Conservation (phyloP, 2,329 filamentous ascomycete species). For the Arthroderma uncinatum region DNA sequence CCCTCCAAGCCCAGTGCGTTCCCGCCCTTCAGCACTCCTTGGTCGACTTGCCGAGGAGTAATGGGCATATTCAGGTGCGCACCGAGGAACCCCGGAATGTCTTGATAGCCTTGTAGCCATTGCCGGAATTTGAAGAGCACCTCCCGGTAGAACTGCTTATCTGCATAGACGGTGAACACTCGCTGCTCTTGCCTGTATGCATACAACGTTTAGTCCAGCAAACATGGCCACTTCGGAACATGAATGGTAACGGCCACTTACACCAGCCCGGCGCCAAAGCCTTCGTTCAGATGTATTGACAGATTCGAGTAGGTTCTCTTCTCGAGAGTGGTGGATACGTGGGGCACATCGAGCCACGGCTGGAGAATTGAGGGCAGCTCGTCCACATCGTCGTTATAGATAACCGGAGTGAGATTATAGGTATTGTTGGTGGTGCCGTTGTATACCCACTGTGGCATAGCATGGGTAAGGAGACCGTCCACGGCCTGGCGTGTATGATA, state of each 20-base stretch:
- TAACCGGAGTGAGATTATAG: neutral
- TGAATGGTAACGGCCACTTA: no score
- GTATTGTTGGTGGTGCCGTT: conserved; percentile 1
- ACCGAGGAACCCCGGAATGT: conserved; percentile 4
- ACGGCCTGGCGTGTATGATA: conserved; percentile 8
- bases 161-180: conserved; percentile 8
- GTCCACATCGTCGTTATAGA: conserved; percentile 6
- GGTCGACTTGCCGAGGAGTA: conserved; percentile 6
- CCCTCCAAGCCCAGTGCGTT: conserved; percentile 7
- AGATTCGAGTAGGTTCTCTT: conserved; percentile 4
- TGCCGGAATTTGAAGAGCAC: conserved; percentile 5
- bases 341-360: conserved; percentile 6
- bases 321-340: neutral
- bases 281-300: conserved; percentile 6
- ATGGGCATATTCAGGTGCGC: conserved; percentile 9
- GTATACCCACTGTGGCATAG: conserved; percentile 7
- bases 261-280: conserved; percentile 3
- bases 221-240: neutral
- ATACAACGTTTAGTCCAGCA: neutral
- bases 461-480: conserved; percentile 5
- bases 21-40: conserved; percentile 7
- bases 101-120: neutral
- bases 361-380: conserved; percentile 5
- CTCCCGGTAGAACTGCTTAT: conserved; percentile 8
- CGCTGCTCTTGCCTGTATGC: conserved; percentile 5